These are phyloP conservation scores for Coemansia interrupta DNA, from an alignment of 192 early-diverging fungal genomes.

Conservation along the genomic window DNA sequence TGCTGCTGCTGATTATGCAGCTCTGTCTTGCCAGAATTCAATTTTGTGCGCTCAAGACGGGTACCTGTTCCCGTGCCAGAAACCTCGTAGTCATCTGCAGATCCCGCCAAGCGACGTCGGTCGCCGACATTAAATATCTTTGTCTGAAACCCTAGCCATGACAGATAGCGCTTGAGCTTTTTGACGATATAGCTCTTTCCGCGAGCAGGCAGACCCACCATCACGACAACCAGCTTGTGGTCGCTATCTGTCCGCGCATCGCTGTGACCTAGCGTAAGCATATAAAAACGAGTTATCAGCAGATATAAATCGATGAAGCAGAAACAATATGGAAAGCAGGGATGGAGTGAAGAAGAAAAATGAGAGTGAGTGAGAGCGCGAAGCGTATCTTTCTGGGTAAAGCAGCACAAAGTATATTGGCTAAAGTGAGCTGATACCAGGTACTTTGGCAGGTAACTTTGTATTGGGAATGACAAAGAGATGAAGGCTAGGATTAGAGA, in stretches of 20 bases:
- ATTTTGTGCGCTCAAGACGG: constrained; percentile 1
- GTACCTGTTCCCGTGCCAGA: background rate
- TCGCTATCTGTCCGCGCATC: constrained; percentile 65
- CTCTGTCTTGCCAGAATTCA: background rate
- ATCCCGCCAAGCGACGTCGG: constrained; percentile 68
- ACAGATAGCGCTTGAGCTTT: constrained; percentile 87
- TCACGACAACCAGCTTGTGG: constrained; percentile 89
- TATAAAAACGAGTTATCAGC: background rate
- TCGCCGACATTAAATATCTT: constrained; percentile 95
- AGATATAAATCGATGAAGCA: too few relatives aligned
- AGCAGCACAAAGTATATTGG: too few relatives aligned
- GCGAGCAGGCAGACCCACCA: constrained; percentile 93
- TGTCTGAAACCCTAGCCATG: constrained; percentile 74
- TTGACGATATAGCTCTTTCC: constrained; percentile 96
- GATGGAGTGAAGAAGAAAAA: too few relatives aligned
- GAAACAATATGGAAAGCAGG: too few relatives aligned
- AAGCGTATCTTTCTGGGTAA: too few relatives aligned
- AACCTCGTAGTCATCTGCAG: constrained; percentile 25
- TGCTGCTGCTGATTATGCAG: constrained; percentile 1
- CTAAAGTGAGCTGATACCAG: too few relatives aligned
- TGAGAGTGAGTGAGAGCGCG: too few relatives aligned
- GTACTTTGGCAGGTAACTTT: too few relatives aligned
- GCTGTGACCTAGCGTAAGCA: constrained; percentile 47
- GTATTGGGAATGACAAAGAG: too few relatives aligned
- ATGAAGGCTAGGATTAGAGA: too few relatives aligned